phyloP scores from a whole-genome alignment of 2,329 filamentous ascomycete species.

The Microdochium trichocladiopsis region DNA sequence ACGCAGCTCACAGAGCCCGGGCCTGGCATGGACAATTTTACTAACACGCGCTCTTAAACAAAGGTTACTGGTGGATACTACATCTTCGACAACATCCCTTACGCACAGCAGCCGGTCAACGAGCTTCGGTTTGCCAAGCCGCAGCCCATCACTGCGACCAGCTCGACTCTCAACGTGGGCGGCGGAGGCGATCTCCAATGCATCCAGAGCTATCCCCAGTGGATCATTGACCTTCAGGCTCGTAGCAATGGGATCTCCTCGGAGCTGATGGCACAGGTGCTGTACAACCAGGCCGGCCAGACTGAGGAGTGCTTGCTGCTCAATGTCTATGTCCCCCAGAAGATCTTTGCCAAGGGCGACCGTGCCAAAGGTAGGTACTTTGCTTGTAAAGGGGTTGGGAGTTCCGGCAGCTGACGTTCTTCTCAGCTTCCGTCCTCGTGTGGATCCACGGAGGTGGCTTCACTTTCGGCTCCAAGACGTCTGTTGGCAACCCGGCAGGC shows the following conservation, averaged over 20 bases:
- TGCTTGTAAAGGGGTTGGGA: not conserved
- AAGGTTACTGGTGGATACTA: not conserved
- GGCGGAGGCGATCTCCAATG: not conserved
- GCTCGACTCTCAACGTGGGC: not conserved
- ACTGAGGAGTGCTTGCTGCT: slow-evolving; percentile 65
- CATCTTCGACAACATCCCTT: slow-evolving; percentile 66
- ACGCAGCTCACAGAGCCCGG: not conserved
- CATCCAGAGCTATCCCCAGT: slow-evolving; percentile 21
- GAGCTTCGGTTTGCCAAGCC: slow-evolving; percentile 63
- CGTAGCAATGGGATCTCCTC: not conserved
- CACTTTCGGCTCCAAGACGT: slow-evolving; percentile 22
- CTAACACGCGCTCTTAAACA: not conserved
- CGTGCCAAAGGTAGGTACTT: slow-evolving; percentile 14
- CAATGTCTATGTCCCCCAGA: slow-evolving; percentile 53
- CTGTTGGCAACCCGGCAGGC: slow-evolving; percentile 28
- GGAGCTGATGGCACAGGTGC: slow-evolving; percentile 65
- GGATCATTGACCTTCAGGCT: not conserved
- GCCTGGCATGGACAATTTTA: too few relatives aligned
- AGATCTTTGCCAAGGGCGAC: slow-evolving; percentile 30
- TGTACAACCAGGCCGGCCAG: slow-evolving; percentile 26
- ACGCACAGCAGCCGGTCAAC: slow-evolving; percentile 62
- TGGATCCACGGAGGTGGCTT: slow-evolving; percentile 19
- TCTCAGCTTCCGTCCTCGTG: slow-evolving; percentile 12
- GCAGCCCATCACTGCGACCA: slow-evolving; percentile 40
- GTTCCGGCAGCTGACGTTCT: not conserved